These are phyloP conservation scores for Leptographium procerum DNA, from an alignment of 2,329 filamentous ascomycete species.

Conservation along the genomic window DNA sequence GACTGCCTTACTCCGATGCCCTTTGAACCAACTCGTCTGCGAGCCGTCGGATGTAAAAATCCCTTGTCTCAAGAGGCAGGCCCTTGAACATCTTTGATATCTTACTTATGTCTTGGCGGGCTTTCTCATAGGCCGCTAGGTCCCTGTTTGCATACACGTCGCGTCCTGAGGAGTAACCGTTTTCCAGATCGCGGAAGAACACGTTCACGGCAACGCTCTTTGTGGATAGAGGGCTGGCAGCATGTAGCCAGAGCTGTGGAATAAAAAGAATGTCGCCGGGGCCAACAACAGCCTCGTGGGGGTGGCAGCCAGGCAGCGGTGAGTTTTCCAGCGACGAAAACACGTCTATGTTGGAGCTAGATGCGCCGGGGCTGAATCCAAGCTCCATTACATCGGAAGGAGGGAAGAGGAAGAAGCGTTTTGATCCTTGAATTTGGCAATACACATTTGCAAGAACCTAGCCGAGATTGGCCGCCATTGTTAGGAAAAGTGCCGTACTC, in stretches of 20 bases:
- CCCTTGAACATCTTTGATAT: conserved; percentile 53
- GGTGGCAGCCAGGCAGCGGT: conserved; percentile 39
- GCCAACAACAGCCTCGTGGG: conserved; percentile 52
- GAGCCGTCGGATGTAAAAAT: conserved; percentile 65
- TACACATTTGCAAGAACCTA: conserved; percentile 81
- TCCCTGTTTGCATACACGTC: conserved; percentile 88
- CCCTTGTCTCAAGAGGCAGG: conserved; percentile 53
- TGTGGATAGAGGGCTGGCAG: conserved; percentile 46
- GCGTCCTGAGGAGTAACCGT: conserved; percentile 58
- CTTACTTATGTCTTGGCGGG: conserved; percentile 57
- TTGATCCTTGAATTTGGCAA: conserved; percentile 64
- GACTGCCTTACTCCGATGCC: conserved; percentile 7
- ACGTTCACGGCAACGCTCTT: conserved; percentile 76
- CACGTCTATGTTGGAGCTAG: conserved; percentile 67
- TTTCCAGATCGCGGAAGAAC: conserved; percentile 65
- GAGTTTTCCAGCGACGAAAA: conserved; percentile 39
- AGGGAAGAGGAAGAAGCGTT: conserved; percentile 66
- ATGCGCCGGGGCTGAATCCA: conserved; percentile 63
- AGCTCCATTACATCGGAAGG: conserved; percentile 62
- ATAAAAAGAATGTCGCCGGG: conserved; percentile 72
- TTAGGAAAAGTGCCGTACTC: neutral
- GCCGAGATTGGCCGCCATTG: neutral
- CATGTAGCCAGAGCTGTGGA: conserved; percentile 76
- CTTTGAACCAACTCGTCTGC: conserved; percentile 48
- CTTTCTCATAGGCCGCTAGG: conserved; percentile 73